Conservation (phyloP, 1,139 yeast genomes). For the Yamadazyma conglobata region DNA sequence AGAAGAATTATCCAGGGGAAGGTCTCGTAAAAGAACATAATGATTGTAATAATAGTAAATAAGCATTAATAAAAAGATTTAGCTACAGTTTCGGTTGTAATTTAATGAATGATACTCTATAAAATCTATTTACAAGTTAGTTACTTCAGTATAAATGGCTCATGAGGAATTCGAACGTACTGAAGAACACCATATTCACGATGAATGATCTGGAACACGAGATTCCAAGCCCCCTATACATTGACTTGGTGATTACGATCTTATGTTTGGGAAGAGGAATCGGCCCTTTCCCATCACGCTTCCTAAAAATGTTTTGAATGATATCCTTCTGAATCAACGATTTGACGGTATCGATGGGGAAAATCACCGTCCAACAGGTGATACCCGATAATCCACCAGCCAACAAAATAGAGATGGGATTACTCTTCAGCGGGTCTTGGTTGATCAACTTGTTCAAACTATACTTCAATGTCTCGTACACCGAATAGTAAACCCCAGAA, state of each 20-base stretch:
- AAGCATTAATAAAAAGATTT: no score
- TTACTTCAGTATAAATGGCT: constrained; percentile 26
- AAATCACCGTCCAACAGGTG: constrained; percentile 67
- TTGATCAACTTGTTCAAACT: constrained; percentile 34
- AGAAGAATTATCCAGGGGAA: constrained; percentile 15
- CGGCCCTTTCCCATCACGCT: constrained; percentile 40
- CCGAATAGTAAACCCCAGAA: constrained; percentile 69
- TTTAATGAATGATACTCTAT: no score
- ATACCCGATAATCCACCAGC: constrained; percentile 85
- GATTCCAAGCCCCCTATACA: constrained; percentile 77
- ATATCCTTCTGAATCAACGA: constrained; percentile 72
- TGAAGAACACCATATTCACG: constrained; percentile 74
- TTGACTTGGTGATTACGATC: constrained; percentile 39
- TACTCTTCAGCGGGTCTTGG: constrained; percentile 24
- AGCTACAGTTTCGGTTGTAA: no score
- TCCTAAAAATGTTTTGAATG: constrained; percentile 60
- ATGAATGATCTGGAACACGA: constrained; percentile 67
- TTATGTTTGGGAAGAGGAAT: constrained; percentile 29
- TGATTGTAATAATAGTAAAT: background rate
- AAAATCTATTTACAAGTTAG: constrained; percentile 1
- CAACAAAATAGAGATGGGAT: constrained; percentile 37
- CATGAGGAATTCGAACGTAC: constrained; percentile 68
- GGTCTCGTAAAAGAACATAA: constrained; percentile 7
- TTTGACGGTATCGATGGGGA: constrained; percentile 79
- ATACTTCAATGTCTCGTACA: constrained; percentile 69